Percentiles rank a stretch among this genome's conserved stretches.
Evolutionary conservation across 306 rosid species (phyloP).

Genomic region (Malus sylvestris): DNA sequence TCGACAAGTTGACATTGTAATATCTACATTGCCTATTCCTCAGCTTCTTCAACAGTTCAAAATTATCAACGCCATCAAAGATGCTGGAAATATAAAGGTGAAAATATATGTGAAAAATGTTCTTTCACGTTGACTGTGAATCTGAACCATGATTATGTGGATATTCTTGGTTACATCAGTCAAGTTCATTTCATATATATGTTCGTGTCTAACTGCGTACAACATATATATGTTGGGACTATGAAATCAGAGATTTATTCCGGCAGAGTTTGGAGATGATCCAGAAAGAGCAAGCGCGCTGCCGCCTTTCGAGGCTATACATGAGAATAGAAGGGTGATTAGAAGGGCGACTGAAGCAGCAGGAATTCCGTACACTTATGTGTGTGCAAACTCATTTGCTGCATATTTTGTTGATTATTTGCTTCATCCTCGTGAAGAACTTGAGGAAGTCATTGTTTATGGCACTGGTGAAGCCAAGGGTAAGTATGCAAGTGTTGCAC

Average conservation of each 20-base stretch:
- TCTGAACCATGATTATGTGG: not conserved
- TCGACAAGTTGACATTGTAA: conserved; percentile 33
- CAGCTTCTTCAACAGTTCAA: conserved; percentile 38
- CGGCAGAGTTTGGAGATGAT: conserved; percentile 38
- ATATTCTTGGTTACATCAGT: no score
- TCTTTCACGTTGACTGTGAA: not conserved
- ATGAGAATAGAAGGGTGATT: conserved; percentile 32
- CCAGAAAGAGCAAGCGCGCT: conserved; percentile 27
- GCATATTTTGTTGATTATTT: conserved; percentile 27
- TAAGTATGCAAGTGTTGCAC: not conserved
- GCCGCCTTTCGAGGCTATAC: conserved; percentile 32
- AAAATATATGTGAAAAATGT: not conserved
- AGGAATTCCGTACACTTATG: conserved; percentile 27
- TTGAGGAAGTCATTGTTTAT: conserved; percentile 22
- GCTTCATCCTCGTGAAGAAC: conserved; percentile 26
- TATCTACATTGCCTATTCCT: conserved; percentile 39
- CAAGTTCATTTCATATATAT: not conserved
- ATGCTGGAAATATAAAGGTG: conserved; percentile 42
- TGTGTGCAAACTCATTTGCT: conserved; percentile 32
- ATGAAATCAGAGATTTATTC: conserved; percentile 35
- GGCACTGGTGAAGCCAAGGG: conserved; percentile 35
- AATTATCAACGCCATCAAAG: conserved; percentile 38
- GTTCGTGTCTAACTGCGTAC: not conserved
- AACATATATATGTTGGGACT: not conserved
- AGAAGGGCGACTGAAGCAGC: conserved; percentile 45